These are phyloP conservation scores for Phytophthora sp. DNA, from an alignment of 352 stramenopile species.

Conservation along the genomic window DNA sequence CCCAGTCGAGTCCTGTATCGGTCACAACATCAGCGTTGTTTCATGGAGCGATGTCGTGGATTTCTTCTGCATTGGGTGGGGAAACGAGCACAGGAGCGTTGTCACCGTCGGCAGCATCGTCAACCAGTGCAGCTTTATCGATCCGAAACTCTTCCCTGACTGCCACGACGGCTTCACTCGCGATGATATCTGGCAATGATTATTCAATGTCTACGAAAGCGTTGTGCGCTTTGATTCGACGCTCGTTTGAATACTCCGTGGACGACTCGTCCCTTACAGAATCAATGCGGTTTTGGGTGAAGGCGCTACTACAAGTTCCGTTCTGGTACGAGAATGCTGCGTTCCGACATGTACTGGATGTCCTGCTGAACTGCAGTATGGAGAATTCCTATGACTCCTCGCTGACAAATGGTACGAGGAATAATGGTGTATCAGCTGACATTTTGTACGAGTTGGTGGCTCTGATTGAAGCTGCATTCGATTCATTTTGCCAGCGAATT, in stretches of 20 bases:
- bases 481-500: constrained; percentile 43
- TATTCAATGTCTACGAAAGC: constrained; percentile 62
- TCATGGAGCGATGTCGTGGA: constrained; percentile 65
- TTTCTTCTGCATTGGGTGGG: constrained; percentile 57
- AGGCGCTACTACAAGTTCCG: constrained; percentile 68
- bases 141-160: constrained; percentile 63
- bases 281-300: constrained; percentile 65
- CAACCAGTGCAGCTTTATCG: constrained; percentile 48
- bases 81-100: constrained; percentile 38
- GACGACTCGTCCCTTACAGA: constrained; percentile 44
- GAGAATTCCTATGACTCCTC: constrained; percentile 31
- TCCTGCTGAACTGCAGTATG: constrained; percentile 75
- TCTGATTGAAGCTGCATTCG: constrained; percentile 46
- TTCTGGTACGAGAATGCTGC: constrained; percentile 82
- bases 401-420: background rate
- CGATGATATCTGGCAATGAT: constrained; percentile 47
- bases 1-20: constrained; percentile 48
- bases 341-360: constrained; percentile 70
- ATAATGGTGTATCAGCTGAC: background rate
- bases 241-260: constrained; percentile 66
- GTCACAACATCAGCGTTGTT: constrained; percentile 63
- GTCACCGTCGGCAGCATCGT: constrained; percentile 44
- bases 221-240: constrained; percentile 59
- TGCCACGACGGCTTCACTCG: constrained; percentile 52
- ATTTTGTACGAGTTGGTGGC: constrained; percentile 51